These are phyloP conservation scores for Aegilops sharonensis DNA, from an alignment of 176 grass and related monocot species.

Conservation along the genomic window DNA sequence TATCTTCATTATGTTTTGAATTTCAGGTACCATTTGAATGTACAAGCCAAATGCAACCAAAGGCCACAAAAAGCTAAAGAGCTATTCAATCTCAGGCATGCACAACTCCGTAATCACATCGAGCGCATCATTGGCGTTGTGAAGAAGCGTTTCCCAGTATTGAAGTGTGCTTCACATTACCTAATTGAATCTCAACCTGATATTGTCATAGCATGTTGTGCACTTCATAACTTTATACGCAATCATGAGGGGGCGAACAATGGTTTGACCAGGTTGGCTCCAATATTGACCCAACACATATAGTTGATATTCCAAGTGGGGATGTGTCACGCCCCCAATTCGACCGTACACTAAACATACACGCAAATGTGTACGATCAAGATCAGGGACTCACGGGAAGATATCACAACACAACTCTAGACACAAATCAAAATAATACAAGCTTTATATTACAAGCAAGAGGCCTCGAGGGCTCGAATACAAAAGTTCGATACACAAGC, in stretches of 20 bases:
- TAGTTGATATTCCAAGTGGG: too few species aligned
- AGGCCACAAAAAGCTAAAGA: not conserved
- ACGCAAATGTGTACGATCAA: too few species aligned
- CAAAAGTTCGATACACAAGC: too few species aligned
- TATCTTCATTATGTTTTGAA: too few species aligned
- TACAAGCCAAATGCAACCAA: not conserved
- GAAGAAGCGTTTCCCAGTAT: not conserved
- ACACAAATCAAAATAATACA: too few species aligned
- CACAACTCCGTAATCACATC: not conserved
- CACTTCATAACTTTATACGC: not conserved
- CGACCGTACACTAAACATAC: too few species aligned
- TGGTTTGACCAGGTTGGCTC: not conserved
- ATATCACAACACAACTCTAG: too few species aligned
- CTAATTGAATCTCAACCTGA: not conserved
- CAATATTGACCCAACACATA: too few species aligned
- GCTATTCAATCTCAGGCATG: not conserved
- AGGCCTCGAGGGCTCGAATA: too few species aligned
- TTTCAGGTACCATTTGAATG: not conserved
- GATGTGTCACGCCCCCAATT: too few species aligned
- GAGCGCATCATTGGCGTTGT: not conserved
- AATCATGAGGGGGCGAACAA: not conserved
- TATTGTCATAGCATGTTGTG: not conserved
- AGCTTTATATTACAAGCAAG: too few species aligned
- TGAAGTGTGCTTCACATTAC: not conserved
- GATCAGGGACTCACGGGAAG: too few species aligned